These are phyloP conservation scores for Tolypocladium pustulatum DNA, from an alignment of 2,329 filamentous ascomycete species.

Conservation along the genomic window DNA sequence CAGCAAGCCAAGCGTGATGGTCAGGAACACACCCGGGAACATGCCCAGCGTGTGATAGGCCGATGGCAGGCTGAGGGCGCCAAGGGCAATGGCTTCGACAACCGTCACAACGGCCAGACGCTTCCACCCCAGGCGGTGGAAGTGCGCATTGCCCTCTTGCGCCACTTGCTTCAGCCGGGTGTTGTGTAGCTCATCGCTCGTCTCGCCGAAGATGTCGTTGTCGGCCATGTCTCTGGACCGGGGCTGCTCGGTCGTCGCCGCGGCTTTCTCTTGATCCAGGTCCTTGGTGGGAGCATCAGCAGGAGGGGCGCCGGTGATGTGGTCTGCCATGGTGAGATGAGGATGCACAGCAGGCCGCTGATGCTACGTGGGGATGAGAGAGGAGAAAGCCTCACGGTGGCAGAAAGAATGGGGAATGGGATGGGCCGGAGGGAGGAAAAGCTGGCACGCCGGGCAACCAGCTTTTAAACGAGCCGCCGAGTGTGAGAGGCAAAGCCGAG, in stretches of 20 bases:
- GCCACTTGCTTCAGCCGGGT: constrained; percentile 36
- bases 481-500: not conserved
- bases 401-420: not conserved
- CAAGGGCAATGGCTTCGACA: constrained; percentile 46
- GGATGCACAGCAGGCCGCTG: not conserved
- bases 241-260: not conserved
- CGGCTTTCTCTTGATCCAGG: not conserved
- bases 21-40: constrained; percentile 34
- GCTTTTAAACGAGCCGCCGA: not conserved
- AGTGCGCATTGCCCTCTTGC: constrained; percentile 34
- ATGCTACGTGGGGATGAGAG: not conserved
- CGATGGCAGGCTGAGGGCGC: constrained; percentile 37
- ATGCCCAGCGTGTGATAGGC: constrained; percentile 44
- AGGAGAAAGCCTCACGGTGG: not conserved
- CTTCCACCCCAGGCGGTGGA: constrained; percentile 45
- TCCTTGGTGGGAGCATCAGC: not conserved
- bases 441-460: not conserved
- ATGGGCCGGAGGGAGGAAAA: not conserved
- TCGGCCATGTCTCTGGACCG: not conserved
- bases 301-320: not conserved
- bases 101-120: constrained; percentile 44
- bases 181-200: constrained; percentile 20
- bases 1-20: constrained; percentile 31
- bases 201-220: constrained; percentile 14
- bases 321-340: not conserved